Percentiles rank a stretch among this genome's conserved stretches.
Evolutionary conservation across 2,329 filamentous ascomycete genomes (phyloP).

Genomic region (Fusarium algeriense): DNA sequence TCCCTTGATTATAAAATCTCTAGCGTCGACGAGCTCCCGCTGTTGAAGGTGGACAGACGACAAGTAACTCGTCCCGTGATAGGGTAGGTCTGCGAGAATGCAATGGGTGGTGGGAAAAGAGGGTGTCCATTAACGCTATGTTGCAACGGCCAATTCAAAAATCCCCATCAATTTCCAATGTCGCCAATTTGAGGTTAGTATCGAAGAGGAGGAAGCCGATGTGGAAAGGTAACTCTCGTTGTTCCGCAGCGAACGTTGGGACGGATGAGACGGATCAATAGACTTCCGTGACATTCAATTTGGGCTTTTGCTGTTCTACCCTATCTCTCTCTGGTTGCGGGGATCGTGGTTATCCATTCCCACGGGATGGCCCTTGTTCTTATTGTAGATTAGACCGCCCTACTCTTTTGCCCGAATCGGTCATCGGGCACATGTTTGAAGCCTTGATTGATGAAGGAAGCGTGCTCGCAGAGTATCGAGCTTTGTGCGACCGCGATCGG

Average conservation of each 20-base stretch:
- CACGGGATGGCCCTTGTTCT: slow-evolving; percentile 29
- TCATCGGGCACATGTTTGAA: slow-evolving; percentile 3
- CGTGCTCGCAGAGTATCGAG: background rate
- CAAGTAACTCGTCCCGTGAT: slow-evolving; percentile 15
- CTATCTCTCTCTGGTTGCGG: slow-evolving; percentile 9
- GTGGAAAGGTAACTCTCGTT: slow-evolving; percentile 1
- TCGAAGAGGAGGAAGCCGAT: background rate
- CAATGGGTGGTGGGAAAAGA: background rate
- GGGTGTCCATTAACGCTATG: slow-evolving; percentile 21
- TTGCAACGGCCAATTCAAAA: slow-evolving; percentile 25
- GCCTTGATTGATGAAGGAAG: background rate
- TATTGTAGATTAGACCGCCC: slow-evolving; percentile 23
- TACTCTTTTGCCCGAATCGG: slow-evolving; percentile 31
- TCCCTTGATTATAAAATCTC: background rate
- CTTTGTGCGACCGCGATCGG: slow-evolving; percentile 12
- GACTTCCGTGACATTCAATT: slow-evolving; percentile 1
- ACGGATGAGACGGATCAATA: slow-evolving; percentile 17
- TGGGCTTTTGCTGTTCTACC: slow-evolving; percentile 3
- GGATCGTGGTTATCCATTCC: slow-evolving; percentile 35
- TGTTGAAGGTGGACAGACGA: slow-evolving; percentile 21
- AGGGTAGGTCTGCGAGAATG: slow-evolving; percentile 10
- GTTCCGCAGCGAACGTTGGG: background rate
- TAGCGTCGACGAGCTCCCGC: slow-evolving; percentile 11
- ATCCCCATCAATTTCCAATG: slow-evolving; percentile 25
- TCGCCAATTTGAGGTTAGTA: background rate